Base-by-base conservation (phyloP, 306 rosid species). In the Vachellia pachyceras region DNA sequence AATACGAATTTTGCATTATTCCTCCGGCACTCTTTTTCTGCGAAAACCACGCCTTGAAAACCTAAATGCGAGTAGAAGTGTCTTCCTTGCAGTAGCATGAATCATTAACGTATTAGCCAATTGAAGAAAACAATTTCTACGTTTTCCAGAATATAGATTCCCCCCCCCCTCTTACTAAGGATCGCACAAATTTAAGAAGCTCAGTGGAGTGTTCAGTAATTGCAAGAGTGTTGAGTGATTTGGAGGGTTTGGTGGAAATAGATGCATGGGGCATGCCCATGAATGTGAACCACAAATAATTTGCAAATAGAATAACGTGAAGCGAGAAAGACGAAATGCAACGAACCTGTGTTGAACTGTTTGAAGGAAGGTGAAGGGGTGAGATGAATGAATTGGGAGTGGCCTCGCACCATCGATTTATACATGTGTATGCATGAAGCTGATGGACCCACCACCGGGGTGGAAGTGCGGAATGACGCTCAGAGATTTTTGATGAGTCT, bases 401-500 rank as follows among this genome's bases (percentile, higher is more conserved):
- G 77, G 22, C 77, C 77, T 44, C 12, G 44, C 69, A 39, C 25
- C 45, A 49, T 70, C 61, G 23, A 66, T 80, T 72, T 77, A 73
- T 84, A 67, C 36, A 33, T 45, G 67, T 14, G 25, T 15, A 36
- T 33, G 78, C n/a, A n/a, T n/a, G 12, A 20, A 3, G 25, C 17
- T 75, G 37, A 72, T 40, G 63, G 82, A 45, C 85, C 84, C 86
- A 67, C 88, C 86, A 84, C 86, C 57, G 36, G 7, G 42, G 50
- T 14, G 25, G 76, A 50, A 23, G 77, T 79, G 87, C 80, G 77
- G 79, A 68, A 61, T 82, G 85, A 86, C 73, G 44, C 55, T 8
- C 55, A 33, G 10, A 66, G 58, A 44, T 39, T 70, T 79, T 23
- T n/a, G n/a, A n/a, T 22, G 13, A 58, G 65, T 22, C 76, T 68